Evolutionary conservation across 495 filamentous ascomycete genomes (phyloP).

Genomic region (Emericellopsis terricola): DNA sequence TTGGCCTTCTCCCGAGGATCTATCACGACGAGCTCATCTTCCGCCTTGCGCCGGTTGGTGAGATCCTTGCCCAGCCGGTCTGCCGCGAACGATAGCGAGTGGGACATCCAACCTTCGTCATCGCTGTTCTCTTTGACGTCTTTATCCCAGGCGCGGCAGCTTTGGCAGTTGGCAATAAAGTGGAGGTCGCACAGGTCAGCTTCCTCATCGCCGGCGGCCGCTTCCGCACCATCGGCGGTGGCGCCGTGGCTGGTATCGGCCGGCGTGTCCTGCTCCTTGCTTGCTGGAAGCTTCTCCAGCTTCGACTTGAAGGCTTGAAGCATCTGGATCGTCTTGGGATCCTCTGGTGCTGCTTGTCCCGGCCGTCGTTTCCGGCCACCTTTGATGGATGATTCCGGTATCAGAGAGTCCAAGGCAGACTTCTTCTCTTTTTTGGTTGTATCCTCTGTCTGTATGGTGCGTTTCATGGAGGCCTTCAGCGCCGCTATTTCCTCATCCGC

Average conservation of each 20-base stretch:
- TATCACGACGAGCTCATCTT: constrained; percentile 83
- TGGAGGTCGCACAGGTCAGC: constrained; percentile 68
- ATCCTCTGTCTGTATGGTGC: constrained; percentile 40
- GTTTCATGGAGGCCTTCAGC: constrained; percentile 82
- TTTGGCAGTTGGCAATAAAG: constrained; percentile 85
- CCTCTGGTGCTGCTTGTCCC: constrained; percentile 31
- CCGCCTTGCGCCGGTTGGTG: constrained; percentile 72
- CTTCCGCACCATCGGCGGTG: constrained; percentile 8
- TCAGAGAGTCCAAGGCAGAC: constrained; percentile 62
- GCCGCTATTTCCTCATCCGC: constrained; percentile 86
- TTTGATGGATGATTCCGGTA: constrained; percentile 60
- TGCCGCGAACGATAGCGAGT: constrained; percentile 68
- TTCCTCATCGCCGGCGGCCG: constrained; percentile 43
- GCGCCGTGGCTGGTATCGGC: constrained; percentile 13
- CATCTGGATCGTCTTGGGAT: constrained; percentile 43
- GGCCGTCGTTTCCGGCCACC: constrained; percentile 55
- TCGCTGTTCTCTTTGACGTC: constrained; percentile 40
- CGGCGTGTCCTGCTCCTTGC: constrained; percentile 19
- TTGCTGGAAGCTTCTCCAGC: constrained; percentile 41
- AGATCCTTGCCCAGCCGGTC: constrained; percentile 85
- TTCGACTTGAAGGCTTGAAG: constrained; percentile 65
- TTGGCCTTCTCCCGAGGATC: constrained; percentile 77
- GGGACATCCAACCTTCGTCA: constrained; percentile 47
- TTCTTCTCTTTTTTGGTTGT: constrained; percentile 40
- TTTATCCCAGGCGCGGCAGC: constrained; percentile 64